Evolutionary conservation across 176 grass and related monocot species (phyloP).

Genomic region (Triticum urartu): DNA sequence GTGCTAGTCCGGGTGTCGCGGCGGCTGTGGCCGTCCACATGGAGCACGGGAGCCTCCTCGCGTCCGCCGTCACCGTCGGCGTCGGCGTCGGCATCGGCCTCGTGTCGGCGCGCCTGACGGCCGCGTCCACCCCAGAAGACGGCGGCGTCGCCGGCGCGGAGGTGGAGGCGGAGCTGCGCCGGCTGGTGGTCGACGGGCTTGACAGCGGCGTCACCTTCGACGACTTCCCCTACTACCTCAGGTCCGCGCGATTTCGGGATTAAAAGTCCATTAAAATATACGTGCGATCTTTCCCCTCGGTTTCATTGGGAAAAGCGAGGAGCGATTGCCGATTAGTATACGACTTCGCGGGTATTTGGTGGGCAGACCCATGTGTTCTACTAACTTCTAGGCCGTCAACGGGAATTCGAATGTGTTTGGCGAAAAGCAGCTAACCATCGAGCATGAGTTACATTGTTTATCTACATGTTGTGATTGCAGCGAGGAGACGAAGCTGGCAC

Average conservation of each 20-base stretch:
- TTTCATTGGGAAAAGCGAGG: not conserved
- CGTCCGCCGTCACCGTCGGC: slow-evolving; percentile 21
- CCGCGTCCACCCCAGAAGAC: not conserved
- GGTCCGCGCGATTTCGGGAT: slow-evolving; percentile 21
- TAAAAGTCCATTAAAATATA: not conserved
- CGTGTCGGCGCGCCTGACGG: slow-evolving; percentile 11
- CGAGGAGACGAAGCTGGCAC: slow-evolving; percentile 46
- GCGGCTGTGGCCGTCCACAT: slow-evolving; percentile 2
- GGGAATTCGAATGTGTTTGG: not conserved
- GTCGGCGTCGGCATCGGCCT: slow-evolving; percentile 38
- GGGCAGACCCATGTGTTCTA: slow-evolving; percentile 9
- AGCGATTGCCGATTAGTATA: not conserved
- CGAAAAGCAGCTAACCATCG: slow-evolving; percentile 13
- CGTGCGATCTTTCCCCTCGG: not conserved
- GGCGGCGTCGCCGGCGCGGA: not conserved
- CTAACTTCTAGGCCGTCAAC: not conserved
- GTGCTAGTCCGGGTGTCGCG: not conserved
- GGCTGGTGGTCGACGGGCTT: slow-evolving; percentile 50
- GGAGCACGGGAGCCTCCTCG: slow-evolving; percentile 23
- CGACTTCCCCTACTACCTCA: slow-evolving; percentile 79
- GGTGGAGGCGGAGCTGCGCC: slow-evolving; percentile 48
- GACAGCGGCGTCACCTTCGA: slow-evolving; percentile 54
- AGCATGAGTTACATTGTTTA: slow-evolving; percentile 13
- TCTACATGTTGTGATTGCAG: slow-evolving; percentile 42
- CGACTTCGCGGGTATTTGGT: not conserved